Conservation (phyloP, 1,284 basidiomycete species). For the Salmacisia buchloeana region DNA sequence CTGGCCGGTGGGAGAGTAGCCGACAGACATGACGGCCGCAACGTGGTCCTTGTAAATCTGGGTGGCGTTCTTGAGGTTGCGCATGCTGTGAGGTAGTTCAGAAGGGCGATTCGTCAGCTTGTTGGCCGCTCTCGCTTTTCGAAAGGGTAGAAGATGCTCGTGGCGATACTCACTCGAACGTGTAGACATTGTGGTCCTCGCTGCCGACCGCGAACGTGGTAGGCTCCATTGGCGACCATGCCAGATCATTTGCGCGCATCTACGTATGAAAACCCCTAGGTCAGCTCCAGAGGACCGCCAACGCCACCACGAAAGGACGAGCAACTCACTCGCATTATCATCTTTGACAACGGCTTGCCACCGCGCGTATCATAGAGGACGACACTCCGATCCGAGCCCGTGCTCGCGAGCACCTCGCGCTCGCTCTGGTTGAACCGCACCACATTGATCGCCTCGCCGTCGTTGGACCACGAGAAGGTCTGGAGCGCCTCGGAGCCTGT, state of each 20-base stretch:
- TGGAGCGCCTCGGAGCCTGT: conserved; percentile 61
- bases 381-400: conserved; percentile 90
- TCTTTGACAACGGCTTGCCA: conserved; percentile 82
- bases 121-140: not conserved
- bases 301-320: not conserved
- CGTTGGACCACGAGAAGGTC: conserved; percentile 41
- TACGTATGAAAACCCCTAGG: not conserved
- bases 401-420: conserved; percentile 82
- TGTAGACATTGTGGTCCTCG: conserved; percentile 97
- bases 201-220: conserved; percentile 85
- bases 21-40: conserved; percentile 65
- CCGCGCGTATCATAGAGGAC: conserved; percentile 93
- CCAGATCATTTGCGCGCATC: conserved; percentile 68
- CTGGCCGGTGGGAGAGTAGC: conserved; percentile 72
- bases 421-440: conserved; percentile 92
- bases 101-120: not conserved
- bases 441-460: conserved; percentile 73
- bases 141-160: not conserved
- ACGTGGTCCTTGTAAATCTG: conserved; percentile 98
- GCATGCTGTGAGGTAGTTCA: conserved; percentile 56
- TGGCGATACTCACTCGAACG: conserved; percentile 65
- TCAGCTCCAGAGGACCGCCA: not conserved
- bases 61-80: conserved; percentile 72
- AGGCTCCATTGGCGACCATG: conserved; percentile 94
- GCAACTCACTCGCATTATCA: conserved; percentile 73